These are phyloP conservation scores for Amphichorda felina DNA, from an alignment of 2,329 filamentous ascomycete species.

Conservation along the genomic window DNA sequence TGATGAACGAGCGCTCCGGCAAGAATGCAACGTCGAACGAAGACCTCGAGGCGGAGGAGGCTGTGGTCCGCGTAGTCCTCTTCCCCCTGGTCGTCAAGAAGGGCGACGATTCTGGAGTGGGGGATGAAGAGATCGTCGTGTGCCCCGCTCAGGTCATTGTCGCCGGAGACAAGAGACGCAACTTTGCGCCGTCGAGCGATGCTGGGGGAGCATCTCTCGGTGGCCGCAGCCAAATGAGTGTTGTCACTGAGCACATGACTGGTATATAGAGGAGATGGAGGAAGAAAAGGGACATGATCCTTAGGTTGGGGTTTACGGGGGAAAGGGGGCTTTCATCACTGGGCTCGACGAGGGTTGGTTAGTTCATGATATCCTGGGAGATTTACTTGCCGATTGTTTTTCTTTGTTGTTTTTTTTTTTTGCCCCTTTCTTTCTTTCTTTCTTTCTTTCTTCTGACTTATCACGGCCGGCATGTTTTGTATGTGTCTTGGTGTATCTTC, in stretches of 20 bases:
- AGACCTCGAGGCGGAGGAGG: conserved; percentile 63
- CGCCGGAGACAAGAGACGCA: conserved; percentile 33
- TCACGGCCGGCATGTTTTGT: background rate
- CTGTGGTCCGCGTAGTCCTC: conserved; percentile 80
- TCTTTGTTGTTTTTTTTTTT: background rate
- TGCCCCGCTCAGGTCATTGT: conserved; percentile 91
- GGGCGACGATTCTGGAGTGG: conserved; percentile 75
- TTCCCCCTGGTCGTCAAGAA: conserved; percentile 97
- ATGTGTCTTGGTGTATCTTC: background rate
- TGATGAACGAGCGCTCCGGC: conserved; percentile 89
- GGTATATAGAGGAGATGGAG: background rate
- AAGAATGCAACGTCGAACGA: conserved; percentile 52
- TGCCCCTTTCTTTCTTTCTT: too few relatives aligned
- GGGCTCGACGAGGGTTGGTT: background rate
- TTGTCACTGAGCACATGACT: conserved; percentile 20
- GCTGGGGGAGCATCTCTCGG: conserved; percentile 31
- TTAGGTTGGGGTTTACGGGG: background rate
- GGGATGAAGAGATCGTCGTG: conserved; percentile 90
- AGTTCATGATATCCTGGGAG: conserved; percentile 4
- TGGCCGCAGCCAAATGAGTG: conserved; percentile 24
- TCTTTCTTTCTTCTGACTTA: too few relatives aligned
- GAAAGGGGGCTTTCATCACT: too few relatives aligned
- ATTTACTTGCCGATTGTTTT: background rate
- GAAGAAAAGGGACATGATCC: conserved; percentile 7
- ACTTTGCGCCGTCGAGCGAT: conserved; percentile 37